Conservation (phyloP, 1,284 basidiomycete genomes). For the Peniophora sp. region DNA sequence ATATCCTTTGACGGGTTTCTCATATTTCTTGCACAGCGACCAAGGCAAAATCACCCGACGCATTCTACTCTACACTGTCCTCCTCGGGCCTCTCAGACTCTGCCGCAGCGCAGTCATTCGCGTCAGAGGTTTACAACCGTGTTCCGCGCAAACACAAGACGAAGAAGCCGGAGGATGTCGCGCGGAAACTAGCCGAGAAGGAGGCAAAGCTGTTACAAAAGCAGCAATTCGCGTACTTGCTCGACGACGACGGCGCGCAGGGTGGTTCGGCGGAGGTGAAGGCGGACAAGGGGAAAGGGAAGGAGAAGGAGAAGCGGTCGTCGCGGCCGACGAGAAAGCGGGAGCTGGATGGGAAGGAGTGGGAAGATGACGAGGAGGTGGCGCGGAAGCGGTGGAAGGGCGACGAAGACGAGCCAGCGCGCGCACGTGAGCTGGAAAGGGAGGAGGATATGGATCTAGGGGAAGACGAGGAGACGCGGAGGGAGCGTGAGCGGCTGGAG, state of each 20-base stretch:
- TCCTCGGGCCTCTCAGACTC: constrained; percentile 77
- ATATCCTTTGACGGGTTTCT: constrained; percentile 15
- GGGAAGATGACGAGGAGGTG: constrained; percentile 87
- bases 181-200: constrained; percentile 60
- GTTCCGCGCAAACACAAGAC: constrained; percentile 69
- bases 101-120: constrained; percentile 73
- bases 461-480: constrained; percentile 67
- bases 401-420: constrained; percentile 29
- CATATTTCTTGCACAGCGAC: constrained; percentile 43
- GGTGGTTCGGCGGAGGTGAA: constrained; percentile 35
- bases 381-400: constrained; percentile 55
- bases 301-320: constrained; percentile 37
- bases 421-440: constrained; percentile 26
- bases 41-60: constrained; percentile 74
- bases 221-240: constrained; percentile 71
- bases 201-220: constrained; percentile 63
- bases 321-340: constrained; percentile 72
- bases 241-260: constrained; percentile 59
- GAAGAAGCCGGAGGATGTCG: constrained; percentile 46
- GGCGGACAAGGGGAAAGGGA: constrained; percentile 37
- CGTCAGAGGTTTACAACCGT: constrained; percentile 67
- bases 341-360: constrained; percentile 71
- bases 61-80: constrained; percentile 69
- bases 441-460: constrained; percentile 34
- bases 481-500: constrained; percentile 69